Conservation (phyloP, 495 filamentous ascomycete genomes). For the Xylaria bambusicola region DNA sequence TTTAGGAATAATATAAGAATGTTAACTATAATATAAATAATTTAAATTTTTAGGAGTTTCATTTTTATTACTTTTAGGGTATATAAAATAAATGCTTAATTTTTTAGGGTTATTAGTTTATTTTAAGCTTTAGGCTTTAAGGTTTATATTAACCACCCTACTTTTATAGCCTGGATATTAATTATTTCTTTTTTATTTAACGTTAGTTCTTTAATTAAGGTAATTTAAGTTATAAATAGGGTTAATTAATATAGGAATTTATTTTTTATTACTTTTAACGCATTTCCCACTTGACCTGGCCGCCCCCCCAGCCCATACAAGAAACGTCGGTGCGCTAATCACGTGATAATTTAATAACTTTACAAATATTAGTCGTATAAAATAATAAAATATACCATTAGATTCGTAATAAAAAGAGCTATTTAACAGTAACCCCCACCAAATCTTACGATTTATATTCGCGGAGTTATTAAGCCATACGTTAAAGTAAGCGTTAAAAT, state of each 20-base stretch:
- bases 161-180: background rate
- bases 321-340: too few relatives aligned
- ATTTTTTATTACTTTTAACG: background rate
- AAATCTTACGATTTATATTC: too few relatives aligned
- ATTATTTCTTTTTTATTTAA: background rate
- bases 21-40: conserved; percentile 3
- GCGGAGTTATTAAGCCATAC: too few relatives aligned
- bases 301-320: too few relatives aligned
- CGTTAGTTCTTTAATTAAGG: background rate
- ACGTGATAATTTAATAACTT: too few relatives aligned
- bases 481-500: too few relatives aligned
- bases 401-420: too few relatives aligned
- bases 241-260: background rate
- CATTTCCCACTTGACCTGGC: too few relatives aligned
- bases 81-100: background rate
- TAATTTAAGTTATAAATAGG: background rate
- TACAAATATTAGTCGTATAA: too few relatives aligned
- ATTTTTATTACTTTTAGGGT: background rate
- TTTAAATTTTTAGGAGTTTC: background rate
- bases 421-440: too few relatives aligned
- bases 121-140: background rate
- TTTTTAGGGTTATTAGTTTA: background rate
- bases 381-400: too few relatives aligned
- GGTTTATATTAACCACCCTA: background rate
- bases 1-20: background rate